Conservation (phyloP, 306 rosid genomes). For the Gastrolobium villosum region DNA sequence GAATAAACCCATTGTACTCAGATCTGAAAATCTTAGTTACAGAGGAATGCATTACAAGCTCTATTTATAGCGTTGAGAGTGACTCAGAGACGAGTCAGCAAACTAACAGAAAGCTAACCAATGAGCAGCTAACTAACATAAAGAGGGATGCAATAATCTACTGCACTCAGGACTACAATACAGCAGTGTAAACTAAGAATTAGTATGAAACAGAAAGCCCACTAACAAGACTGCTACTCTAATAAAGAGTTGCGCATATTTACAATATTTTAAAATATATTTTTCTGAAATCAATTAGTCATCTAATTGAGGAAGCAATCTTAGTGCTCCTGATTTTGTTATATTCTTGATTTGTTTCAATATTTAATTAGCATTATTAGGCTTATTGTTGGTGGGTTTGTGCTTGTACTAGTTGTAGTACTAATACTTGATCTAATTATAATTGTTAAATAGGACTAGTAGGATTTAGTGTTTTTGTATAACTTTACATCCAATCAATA, state of each 20-base stretch:
- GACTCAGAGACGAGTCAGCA: too few species aligned
- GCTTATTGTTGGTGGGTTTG: not conserved
- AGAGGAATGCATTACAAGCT: too few species aligned
- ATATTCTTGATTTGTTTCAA: not conserved
- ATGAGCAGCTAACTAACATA: too few species aligned
- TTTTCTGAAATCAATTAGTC: not conserved
- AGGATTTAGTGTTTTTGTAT: not conserved
- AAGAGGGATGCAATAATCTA: too few species aligned
- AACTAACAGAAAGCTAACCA: too few species aligned
- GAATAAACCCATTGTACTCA: too few species aligned
- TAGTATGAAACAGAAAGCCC: too few species aligned
- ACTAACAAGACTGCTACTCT: too few species aligned
- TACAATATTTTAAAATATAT: not conserved
- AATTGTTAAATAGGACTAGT: not conserved
- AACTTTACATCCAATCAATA: not conserved
- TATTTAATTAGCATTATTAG: not conserved
- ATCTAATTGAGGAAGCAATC: constrained; percentile 5
- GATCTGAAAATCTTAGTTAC: too few species aligned
- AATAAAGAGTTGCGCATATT: not conserved
- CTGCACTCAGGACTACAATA: too few species aligned
- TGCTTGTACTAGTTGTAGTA: not conserved
- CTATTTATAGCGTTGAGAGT: too few species aligned
- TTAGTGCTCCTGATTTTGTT: constrained; percentile 2
- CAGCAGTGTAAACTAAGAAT: too few species aligned
- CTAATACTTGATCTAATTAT: not conserved